Evolutionary conservation across 805 yeast genomes (phyloP).

Genomic region (Lipomyces chichibuensis): DNA sequence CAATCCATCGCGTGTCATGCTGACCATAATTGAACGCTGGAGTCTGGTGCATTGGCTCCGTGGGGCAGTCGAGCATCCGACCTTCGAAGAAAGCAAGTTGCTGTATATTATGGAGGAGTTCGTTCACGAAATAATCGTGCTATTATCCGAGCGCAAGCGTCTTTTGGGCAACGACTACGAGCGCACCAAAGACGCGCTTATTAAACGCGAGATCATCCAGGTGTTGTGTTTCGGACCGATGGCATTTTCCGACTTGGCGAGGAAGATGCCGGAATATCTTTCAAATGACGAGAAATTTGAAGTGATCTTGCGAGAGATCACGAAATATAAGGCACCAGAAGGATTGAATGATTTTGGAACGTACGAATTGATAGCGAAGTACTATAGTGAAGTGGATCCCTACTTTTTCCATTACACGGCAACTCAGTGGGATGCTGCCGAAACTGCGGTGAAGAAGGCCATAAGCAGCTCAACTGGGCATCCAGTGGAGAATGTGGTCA

Average conservation of each 20-base stretch:
- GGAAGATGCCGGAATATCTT: conserved; percentile 75
- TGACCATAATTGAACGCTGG: conserved; percentile 71
- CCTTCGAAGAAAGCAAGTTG: conserved; percentile 47
- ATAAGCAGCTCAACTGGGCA: conserved; percentile 49
- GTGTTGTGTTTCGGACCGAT: conserved; percentile 74
- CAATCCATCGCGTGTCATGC: conserved; percentile 59
- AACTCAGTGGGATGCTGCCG: conserved; percentile 83
- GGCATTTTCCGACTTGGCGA: conserved; percentile 69
- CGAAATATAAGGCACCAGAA: conserved; percentile 65
- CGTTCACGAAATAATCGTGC: conserved; percentile 63
- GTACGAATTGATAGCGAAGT: conserved; percentile 66
- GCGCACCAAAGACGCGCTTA: conserved; percentile 49
- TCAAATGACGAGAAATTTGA: conserved; percentile 75
- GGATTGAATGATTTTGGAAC: conserved; percentile 62
- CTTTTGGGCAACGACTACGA: conserved; percentile 54
- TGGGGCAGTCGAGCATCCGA: conserved; percentile 50
- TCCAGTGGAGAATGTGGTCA: conserved; percentile 54
- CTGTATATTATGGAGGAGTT: conserved; percentile 80
- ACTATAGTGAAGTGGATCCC: conserved; percentile 67
- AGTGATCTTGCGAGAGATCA: conserved; percentile 56
- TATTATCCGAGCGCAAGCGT: conserved; percentile 68
- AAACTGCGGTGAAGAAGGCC: conserved; percentile 59
- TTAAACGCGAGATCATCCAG: conserved; percentile 77
- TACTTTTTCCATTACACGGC: conserved; percentile 77
- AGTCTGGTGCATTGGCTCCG: conserved; percentile 58